These are phyloP conservation scores for Alternaria ventricosa DNA, from an alignment of 2,329 filamentous ascomycete species.

Conservation along the genomic window DNA sequence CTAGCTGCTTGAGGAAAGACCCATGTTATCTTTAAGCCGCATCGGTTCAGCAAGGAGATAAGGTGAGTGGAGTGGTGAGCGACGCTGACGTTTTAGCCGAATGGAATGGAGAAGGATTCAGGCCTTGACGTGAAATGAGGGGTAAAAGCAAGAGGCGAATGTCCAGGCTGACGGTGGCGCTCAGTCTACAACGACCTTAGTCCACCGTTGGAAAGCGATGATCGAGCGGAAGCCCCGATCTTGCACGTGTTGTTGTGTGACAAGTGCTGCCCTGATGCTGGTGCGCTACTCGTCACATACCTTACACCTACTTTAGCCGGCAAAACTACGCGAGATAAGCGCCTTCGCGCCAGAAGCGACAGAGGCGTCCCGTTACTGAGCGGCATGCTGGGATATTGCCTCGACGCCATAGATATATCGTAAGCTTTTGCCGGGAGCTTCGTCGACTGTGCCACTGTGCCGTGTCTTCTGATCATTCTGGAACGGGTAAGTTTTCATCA, in stretches of 20 bases:
- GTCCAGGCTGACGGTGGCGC: background rate
- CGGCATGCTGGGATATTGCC: background rate
- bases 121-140: background rate
- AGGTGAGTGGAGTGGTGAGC: background rate
- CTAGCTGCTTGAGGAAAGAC: constrained; percentile 1
- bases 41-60: background rate
- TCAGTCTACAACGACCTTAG: background rate
- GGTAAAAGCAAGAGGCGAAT: background rate
- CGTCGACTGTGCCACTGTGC: background rate
- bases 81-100: background rate
- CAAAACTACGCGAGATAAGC: background rate
- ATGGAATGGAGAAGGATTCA: background rate
- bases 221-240: background rate
- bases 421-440: background rate
- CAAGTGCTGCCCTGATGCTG: background rate
- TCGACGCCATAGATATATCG: background rate
- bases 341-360: background rate
- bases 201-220: constrained; percentile 1
- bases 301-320: background rate
- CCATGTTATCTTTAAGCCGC: background rate
- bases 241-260: constrained; percentile 5
- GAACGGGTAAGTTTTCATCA: background rate
- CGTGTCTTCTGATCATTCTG: background rate
- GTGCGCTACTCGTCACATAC: background rate
- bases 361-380: background rate